Percentiles rank a stretch among this genome's conserved stretches.
These are phyloP conservation scores for Clonostachys rhizophaga DNA, from an alignment of 2,329 filamentous ascomycete species.

Conservation along the genomic window DNA sequence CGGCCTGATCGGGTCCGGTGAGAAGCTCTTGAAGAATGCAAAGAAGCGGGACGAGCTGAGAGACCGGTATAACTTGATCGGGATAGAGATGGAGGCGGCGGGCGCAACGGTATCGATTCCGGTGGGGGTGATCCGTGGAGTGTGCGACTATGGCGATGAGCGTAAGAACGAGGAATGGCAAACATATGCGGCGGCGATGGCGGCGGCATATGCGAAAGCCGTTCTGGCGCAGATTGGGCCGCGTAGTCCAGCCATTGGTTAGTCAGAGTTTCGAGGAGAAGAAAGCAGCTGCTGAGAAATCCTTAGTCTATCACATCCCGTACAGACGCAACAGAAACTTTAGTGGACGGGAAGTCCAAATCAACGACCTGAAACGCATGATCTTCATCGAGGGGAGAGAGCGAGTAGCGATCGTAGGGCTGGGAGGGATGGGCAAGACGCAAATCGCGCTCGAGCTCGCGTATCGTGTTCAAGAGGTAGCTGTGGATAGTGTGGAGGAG, in stretches of 20 bases:
- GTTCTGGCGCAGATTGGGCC: constrained; percentile 10
- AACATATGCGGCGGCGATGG: constrained; percentile 22
- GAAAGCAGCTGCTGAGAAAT: no score
- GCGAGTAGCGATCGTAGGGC: no score
- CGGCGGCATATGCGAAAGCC: constrained; percentile 18
- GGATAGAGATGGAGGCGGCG: constrained; percentile 22
- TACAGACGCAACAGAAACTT: no score
- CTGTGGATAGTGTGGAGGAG: no score
- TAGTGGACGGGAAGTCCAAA: no score
- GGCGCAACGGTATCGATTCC: constrained; percentile 18
- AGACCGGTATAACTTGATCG: constrained; percentile 17
- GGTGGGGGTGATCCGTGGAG: constrained; percentile 19
- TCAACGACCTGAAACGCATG: no score
- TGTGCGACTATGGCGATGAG: constrained; percentile 22
- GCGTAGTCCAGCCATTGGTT: background rate
- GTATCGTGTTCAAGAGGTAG: no score
- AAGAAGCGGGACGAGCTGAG: constrained; percentile 12
- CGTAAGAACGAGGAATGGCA: constrained; percentile 23
- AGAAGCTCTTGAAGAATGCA: constrained; percentile 19
- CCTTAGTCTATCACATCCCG: no score
- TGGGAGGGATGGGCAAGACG: no score
- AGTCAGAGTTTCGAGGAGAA: background rate
- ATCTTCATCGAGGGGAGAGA: no score
- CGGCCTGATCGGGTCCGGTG: constrained; percentile 20
- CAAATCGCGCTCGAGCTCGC: no score